Evolutionary conservation across 768 basidiomycete genomes (phyloP).

Genomic region (Podaxis sp.): DNA sequence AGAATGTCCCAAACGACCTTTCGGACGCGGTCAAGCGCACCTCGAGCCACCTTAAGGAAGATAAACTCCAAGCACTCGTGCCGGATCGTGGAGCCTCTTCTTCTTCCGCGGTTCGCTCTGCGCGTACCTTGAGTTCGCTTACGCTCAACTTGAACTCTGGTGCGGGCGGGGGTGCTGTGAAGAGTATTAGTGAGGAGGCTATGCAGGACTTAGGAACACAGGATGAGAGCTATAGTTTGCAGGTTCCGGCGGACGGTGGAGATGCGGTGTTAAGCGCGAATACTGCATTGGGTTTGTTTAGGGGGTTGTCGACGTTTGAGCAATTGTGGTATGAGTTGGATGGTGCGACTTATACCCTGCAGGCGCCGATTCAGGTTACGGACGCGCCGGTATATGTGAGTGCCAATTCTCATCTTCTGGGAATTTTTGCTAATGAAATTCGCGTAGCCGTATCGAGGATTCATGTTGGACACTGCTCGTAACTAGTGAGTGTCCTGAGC

Average conservation of each 20-base stretch:
- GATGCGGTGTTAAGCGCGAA: slow-evolving; percentile 53
- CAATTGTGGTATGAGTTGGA: slow-evolving; percentile 62
- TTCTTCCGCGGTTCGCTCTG: slow-evolving; percentile 31
- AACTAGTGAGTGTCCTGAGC: slow-evolving; percentile 50
- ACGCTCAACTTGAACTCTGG: slow-evolving; percentile 34
- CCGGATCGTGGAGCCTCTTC: slow-evolving; percentile 57
- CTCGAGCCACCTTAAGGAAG: slow-evolving; percentile 35
- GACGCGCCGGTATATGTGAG: slow-evolving; percentile 67
- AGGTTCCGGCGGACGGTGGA: slow-evolving; percentile 52
- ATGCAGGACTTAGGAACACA: slow-evolving; percentile 45
- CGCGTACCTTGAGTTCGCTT: slow-evolving; percentile 39
- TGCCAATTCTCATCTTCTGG: slow-evolving; percentile 10
- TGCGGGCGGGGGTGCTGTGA: slow-evolving; percentile 22
- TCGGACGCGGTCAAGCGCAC: slow-evolving; percentile 49
- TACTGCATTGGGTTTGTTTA: slow-evolving; percentile 62
- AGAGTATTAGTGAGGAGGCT: slow-evolving; percentile 53
- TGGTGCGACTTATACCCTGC: slow-evolving; percentile 48
- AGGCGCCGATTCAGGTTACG: slow-evolving; percentile 52
- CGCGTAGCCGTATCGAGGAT: slow-evolving; percentile 62
- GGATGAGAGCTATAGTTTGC: slow-evolving; percentile 58
- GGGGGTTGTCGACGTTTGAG: slow-evolving; percentile 72
- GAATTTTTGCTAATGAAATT: background rate
- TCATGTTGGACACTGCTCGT: slow-evolving; percentile 77
- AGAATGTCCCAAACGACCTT: slow-evolving; percentile 50
- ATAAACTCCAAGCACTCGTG: slow-evolving; percentile 57